A percentile compares a stretch with the other conserved stretches of the same genome.
Evolutionary conservation across 441 rosid species (phyloP).

Genomic region (Populus tomentosa): DNA sequence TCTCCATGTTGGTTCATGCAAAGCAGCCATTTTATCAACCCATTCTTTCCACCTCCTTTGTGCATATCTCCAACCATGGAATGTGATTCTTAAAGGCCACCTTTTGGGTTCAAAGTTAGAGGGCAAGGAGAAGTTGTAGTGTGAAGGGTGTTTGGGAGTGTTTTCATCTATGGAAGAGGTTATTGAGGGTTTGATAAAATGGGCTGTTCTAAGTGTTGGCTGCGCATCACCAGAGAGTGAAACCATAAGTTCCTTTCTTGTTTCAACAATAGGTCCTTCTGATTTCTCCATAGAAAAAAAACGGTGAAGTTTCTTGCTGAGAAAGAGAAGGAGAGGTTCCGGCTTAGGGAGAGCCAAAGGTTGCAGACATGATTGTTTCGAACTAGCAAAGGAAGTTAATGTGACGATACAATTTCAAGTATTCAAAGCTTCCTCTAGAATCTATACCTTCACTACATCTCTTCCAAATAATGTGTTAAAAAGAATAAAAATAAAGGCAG

Average conservation of each 20-base stretch:
- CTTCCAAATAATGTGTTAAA: too few species aligned
- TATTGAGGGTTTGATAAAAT: slow-evolving; percentile 29
- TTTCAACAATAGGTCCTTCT: slow-evolving; percentile 20
- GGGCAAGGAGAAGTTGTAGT: slow-evolving; percentile 1
- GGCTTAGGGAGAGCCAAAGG: background rate
- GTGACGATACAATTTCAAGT: background rate
- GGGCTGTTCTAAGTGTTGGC: slow-evolving; percentile 23
- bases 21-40: slow-evolving; percentile 30
- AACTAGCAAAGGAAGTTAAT: too few species aligned
- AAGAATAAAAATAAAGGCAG: too few species aligned
- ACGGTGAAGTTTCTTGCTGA: background rate
- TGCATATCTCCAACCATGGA: slow-evolving; percentile 26
- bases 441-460: background rate
- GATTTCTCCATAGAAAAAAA: background rate
- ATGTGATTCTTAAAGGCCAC: slow-evolving; percentile 7
- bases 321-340: background rate
- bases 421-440: background rate
- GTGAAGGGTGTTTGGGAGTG: slow-evolving; percentile 13
- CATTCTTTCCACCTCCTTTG: slow-evolving; percentile 29
- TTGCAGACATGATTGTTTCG: background rate
- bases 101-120: background rate
- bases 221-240: slow-evolving; percentile 6
- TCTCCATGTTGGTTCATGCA: slow-evolving; percentile 31
- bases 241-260: slow-evolving; percentile 33
- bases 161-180: slow-evolving; percentile 15